phyloP scores from a whole-genome alignment of 345 rosid genomes.

The Eucalyptus guilfoylei region DNA sequence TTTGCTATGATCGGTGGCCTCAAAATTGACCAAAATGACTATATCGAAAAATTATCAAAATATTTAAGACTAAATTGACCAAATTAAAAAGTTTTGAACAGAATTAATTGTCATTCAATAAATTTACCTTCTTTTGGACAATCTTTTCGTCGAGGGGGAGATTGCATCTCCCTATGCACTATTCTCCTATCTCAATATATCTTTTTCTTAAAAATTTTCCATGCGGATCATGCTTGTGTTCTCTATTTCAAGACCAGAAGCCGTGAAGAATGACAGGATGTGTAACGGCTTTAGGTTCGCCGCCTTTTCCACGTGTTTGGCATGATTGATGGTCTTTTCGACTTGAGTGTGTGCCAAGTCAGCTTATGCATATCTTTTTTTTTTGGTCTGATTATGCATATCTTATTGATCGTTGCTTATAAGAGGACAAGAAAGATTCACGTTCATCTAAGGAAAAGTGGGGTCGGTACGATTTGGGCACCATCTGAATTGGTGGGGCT shows the following conservation, averaged over 20 bases:
- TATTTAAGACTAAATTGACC: fast-evolving
- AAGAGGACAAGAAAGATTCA: no score
- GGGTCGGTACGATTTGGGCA: no score
- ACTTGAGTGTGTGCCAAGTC: neutral
- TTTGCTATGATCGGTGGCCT: neutral
- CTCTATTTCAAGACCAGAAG: neutral
- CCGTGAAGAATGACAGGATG: neutral
- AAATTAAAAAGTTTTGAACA: neutral
- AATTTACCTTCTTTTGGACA: fast-evolving
- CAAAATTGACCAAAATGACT: neutral
- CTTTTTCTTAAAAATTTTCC: neutral
- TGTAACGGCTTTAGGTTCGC: neutral
- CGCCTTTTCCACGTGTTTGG: neutral
- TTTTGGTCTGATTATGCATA: no score
- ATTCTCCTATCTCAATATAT: neutral
- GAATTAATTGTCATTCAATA: fast-evolving
- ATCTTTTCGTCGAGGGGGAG: neutral
- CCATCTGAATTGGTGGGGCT: neutral
- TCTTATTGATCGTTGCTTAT: no score
- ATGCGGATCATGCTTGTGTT: neutral
- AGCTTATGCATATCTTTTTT: neutral
- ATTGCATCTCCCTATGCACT: neutral
- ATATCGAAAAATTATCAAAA: neutral
- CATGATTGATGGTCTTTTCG: neutral
- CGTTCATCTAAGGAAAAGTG: no score